phyloP scores from a whole-genome alignment of 345 rosid species.

The Turritis glabra region DNA sequence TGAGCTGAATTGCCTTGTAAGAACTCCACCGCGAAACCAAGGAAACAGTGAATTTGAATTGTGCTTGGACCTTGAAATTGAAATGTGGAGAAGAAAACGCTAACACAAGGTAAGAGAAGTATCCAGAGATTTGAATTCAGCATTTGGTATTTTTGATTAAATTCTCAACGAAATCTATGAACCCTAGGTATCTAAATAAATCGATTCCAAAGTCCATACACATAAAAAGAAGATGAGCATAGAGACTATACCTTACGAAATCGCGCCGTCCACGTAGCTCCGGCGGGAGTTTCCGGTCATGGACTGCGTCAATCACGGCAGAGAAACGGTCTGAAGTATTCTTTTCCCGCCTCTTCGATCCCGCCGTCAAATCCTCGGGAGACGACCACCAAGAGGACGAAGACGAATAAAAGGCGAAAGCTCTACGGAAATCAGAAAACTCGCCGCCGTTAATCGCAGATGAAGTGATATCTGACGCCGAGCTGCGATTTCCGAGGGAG shows the following conservation, averaged over 20 bases:
- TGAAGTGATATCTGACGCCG: conserved; percentile 14
- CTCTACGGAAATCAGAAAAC: conserved; percentile 33
- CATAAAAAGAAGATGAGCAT: background rate
- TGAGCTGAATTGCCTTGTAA: conserved; percentile 30
- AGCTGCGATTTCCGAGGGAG: background rate
- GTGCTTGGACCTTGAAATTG: conserved; percentile 19
- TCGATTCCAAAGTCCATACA: background rate
- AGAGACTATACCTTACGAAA: conserved; percentile 52
- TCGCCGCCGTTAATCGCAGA: conserved; percentile 17
- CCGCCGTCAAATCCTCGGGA: conserved; percentile 34
- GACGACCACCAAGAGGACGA: conserved; percentile 39
- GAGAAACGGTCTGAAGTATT: conserved; percentile 66
- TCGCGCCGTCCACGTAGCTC: conserved; percentile 87
- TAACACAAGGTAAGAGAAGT: background rate
- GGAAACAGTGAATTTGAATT: conserved; percentile 3
- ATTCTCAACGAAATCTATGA: background rate
- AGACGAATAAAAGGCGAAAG: conserved; percentile 45
- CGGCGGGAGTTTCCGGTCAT: conserved; percentile 86
- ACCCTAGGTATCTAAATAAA: background rate
- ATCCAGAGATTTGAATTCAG: background rate
- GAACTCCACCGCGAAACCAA: conserved; percentile 19
- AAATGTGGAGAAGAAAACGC: conserved; percentile 11
- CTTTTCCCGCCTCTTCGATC: conserved; percentile 48
- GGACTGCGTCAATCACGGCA: conserved; percentile 63
- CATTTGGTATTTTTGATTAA: background rate